A percentile compares a stretch with the other conserved stretches of the same genome.
These are phyloP conservation scores for Cytidiella melzeri DNA, from an alignment of 768 basidiomycete genomes.

Conservation along the genomic window DNA sequence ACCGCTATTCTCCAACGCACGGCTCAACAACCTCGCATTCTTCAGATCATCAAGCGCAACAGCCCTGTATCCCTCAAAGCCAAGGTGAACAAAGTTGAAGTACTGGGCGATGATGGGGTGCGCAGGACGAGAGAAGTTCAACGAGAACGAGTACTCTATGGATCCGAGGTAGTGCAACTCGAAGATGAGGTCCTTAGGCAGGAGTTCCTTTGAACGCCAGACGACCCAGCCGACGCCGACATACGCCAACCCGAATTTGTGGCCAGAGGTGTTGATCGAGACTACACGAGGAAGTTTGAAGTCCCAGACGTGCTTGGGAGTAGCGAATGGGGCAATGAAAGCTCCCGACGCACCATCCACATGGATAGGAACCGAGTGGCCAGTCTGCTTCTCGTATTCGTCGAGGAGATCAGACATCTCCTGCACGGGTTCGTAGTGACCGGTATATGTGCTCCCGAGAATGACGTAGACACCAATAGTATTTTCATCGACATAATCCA, in stretches of 20 bases:
- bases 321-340: constrained; percentile 58
- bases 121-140: constrained; percentile 57
- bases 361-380: constrained; percentile 32
- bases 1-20: constrained; percentile 53
- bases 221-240: constrained; percentile 62
- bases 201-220: constrained; percentile 48
- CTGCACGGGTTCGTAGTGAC: constrained; percentile 74
- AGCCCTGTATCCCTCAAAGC: constrained; percentile 46
- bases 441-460: constrained; percentile 46
- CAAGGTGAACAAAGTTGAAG: constrained; percentile 59
- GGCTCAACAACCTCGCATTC: constrained; percentile 61
- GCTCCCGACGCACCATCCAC: constrained; percentile 59
- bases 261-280: constrained; percentile 52
- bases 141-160: constrained; percentile 71
- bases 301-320: constrained; percentile 50
- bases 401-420: constrained; percentile 74
- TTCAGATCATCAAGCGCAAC: constrained; percentile 43
- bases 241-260: constrained; percentile 54
- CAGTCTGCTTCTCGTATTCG: constrained; percentile 44
- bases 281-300: constrained; percentile 55
- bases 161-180: constrained; percentile 47
- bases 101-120: constrained; percentile 58
- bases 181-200: constrained; percentile 69
- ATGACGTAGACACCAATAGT: constrained; percentile 66
- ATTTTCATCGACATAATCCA: constrained; percentile 65